Evolutionary conservation across 2,329 filamentous ascomycete genomes (phyloP), one percentile per base, ranked within the genome.

Genomic region (Hypomyces rosellus): DNA sequence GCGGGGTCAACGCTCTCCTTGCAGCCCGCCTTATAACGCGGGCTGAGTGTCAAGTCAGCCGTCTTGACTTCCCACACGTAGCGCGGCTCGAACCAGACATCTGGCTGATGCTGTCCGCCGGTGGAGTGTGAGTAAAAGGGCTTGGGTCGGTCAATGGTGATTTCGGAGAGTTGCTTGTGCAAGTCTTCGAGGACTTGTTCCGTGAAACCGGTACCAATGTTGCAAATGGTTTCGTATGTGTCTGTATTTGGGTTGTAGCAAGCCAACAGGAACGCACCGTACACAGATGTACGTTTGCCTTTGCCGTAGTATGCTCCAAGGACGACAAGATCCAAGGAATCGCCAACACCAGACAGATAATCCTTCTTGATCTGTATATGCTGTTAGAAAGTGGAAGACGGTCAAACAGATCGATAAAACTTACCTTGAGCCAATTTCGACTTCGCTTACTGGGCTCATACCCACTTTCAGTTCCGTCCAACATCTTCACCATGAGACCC

Each of bases 401-500:
- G 9, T 33, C 6, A 18, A 48, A 5, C 18, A 14, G 15, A n/a
- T 1, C n/a, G 1, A 38, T 6, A 7, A 34, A 15, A 34, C 65
- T 62, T 75, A 88, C 86, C 77, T 99, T 99, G 57, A 99, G 86
- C 93, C 93, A 99, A 65, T 99, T 99, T 53, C 93, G 88, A 69
- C 89, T 95, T 57, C 93, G 86, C 67, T 95, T 96, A 62, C 89
- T 95, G 16, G 93, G 93, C 70, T 97, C 92, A 65, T 99, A 99
- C 60, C 88, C 89, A 59, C 89, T 95, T 69, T 96, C 92, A 6
- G 81, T 75, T 1, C 92, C 93, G 65, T 97, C 92, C 52, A 99
- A 73, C 93, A 99, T 99, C 75, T 99, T 99, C 13, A 99, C 93
- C 93, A 99, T 99, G 48, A 99, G 75, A 11, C 93, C 93, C 73